phyloP scores from a whole-genome alignment of 2,329 filamentous ascomycete genomes.

The Calonectria hongkongensis region DNA sequence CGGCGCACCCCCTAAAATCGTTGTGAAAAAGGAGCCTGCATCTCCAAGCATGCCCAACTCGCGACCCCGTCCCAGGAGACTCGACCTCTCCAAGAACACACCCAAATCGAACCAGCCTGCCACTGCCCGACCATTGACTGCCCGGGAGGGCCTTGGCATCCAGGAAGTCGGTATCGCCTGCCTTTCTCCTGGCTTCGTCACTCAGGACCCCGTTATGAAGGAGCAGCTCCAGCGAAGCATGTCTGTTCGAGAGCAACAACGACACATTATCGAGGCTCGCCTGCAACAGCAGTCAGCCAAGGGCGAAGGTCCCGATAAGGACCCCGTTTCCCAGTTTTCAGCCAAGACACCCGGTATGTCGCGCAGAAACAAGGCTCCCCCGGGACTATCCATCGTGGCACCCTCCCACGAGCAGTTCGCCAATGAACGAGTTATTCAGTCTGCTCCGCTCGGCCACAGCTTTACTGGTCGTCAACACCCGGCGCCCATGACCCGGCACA shows the following conservation, averaged over 20 bases:
- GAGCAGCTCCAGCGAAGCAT: slow-evolving; percentile 96
- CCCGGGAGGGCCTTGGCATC: slow-evolving; percentile 86
- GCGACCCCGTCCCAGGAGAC: slow-evolving; percentile 83
- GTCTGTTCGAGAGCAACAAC: slow-evolving; percentile 93
- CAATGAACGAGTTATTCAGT: slow-evolving; percentile 96
- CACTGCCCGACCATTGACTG: slow-evolving; percentile 85
- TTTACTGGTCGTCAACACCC: slow-evolving; percentile 93
- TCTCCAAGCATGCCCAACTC: slow-evolving; percentile 87
- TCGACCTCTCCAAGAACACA: slow-evolving; percentile 83
- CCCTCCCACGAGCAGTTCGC: slow-evolving; percentile 95
- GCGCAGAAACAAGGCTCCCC: slow-evolving; percentile 86
- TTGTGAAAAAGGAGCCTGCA: slow-evolving; percentile 96
- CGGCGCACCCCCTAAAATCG: slow-evolving; percentile 82
- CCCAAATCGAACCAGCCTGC: slow-evolving; percentile 72
- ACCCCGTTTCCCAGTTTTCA: slow-evolving; percentile 69
- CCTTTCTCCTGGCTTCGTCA: slow-evolving; percentile 95
- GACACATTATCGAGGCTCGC: slow-evolving; percentile 94
- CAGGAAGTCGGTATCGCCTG: slow-evolving; percentile 96
- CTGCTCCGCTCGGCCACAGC: slow-evolving; percentile 93
- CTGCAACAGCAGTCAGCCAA: slow-evolving; percentile 91
- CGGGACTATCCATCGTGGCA: slow-evolving; percentile 94
- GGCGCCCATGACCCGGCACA: slow-evolving; percentile 84
- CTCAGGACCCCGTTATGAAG: slow-evolving; percentile 96
- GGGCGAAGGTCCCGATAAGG: slow-evolving; percentile 80
- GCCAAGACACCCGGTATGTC: slow-evolving; percentile 85